Percentiles rank a stretch among this genome's conserved stretches.
Evolutionary conservation across 257 asterid species (phyloP).

Genomic region (Linderniella brevidens): DNA sequence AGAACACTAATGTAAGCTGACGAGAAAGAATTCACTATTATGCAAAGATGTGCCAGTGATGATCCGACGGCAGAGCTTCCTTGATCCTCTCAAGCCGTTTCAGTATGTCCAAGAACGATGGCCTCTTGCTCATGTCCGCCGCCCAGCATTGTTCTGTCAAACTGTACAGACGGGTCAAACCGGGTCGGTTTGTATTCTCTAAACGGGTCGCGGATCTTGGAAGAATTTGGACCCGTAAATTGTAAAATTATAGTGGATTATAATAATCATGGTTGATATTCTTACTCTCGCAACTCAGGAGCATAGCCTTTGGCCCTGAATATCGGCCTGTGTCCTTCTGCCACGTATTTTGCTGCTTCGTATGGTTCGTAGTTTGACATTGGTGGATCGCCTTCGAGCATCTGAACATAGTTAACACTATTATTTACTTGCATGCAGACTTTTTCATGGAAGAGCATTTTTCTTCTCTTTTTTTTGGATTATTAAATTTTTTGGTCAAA

Average conservation of each 20-base stretch:
- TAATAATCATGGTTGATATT: background rate
- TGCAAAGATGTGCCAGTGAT: constrained; percentile 72
- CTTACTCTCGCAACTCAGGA: constrained; percentile 84
- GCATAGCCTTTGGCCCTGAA: constrained; percentile 56
- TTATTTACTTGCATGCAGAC: constrained; percentile 4
- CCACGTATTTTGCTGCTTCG: constrained; percentile 81
- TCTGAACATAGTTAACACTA: constrained; percentile 31
- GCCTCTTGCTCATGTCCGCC: constrained; percentile 7
- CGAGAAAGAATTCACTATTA: too few relatives aligned
- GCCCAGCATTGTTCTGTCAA: constrained; percentile 8
- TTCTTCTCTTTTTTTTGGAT: too few relatives aligned
- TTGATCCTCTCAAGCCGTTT: constrained; percentile 69
- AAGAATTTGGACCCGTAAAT: too few relatives aligned
- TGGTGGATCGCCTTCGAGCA: constrained; percentile 98
- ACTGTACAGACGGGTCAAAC: background rate
- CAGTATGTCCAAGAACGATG: constrained; percentile 45
- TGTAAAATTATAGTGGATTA: background rate
- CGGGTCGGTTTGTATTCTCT: too few relatives aligned
- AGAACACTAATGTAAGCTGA: too few relatives aligned
- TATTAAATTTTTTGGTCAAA: too few relatives aligned
- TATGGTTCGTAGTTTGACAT: constrained; percentile 72
- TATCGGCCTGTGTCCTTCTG: constrained; percentile 89
- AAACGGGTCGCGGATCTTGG: too few relatives aligned
- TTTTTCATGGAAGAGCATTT: constrained; percentile 1
- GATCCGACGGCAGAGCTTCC: constrained; percentile 42